Conservation (phyloP, 1,284 basidiomycete species). For the Apiotrichum mycotoxinovorans region DNA sequence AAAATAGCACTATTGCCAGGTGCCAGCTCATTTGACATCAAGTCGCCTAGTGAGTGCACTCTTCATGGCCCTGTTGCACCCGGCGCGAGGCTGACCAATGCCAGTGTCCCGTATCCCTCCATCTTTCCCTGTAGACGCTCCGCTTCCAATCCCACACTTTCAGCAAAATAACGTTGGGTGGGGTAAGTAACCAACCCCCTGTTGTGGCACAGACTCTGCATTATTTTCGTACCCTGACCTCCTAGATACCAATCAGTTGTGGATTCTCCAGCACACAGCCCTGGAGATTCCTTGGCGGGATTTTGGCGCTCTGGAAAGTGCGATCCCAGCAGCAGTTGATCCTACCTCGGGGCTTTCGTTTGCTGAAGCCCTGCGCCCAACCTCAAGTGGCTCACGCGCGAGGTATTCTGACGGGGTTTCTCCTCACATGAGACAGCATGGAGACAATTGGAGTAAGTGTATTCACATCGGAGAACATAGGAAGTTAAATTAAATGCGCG, state of each 20-base stretch:
- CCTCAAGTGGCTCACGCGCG: background rate
- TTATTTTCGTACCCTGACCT: background rate
- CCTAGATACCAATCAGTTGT: constrained; percentile 1
- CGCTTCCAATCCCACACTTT: background rate
- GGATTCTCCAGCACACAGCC: constrained; percentile 2
- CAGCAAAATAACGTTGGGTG: background rate
- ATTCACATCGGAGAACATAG: too few species aligned
- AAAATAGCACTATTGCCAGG: background rate
- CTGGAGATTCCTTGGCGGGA: constrained; percentile 1
- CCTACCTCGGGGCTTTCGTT: background rate
- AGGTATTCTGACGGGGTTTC: background rate
- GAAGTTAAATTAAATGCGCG: too few species aligned
- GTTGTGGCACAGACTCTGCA: too few species aligned
- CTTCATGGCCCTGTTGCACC: too few species aligned
- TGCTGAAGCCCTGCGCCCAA: background rate
- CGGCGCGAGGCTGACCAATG: too few species aligned
- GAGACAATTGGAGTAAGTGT: background rate
- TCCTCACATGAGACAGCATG: background rate
- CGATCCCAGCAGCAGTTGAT: background rate
- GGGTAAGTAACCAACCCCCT: background rate
- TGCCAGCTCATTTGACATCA: background rate
- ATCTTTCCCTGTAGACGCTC: background rate
- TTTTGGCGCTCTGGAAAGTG: background rate
- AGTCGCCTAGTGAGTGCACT: background rate
- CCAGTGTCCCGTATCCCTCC: background rate